Percentiles rank a stretch among this genome's conserved stretches.
phyloP scores from a whole-genome alignment of 2,329 filamentous ascomycete species.

The Ascochyta lentis region DNA sequence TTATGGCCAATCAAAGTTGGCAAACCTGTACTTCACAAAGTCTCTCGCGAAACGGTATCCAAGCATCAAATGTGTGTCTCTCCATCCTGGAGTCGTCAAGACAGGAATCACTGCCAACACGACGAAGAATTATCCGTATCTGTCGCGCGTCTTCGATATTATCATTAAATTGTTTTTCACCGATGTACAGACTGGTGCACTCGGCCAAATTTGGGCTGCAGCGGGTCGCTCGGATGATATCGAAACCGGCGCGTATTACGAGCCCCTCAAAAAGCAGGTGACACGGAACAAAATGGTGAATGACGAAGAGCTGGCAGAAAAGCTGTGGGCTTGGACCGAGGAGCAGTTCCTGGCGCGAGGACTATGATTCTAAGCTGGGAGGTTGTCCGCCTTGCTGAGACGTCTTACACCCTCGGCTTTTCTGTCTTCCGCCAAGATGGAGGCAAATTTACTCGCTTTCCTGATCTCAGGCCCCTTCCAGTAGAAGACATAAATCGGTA shows the following conservation, averaged over 20 bases:
- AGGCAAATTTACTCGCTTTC: conserved; percentile 60
- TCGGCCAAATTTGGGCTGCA: conserved; percentile 52
- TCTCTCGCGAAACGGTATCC: conserved; percentile 52
- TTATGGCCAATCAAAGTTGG: conserved; percentile 18
- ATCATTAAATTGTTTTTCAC: neutral
- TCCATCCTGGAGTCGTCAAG: conserved; percentile 55
- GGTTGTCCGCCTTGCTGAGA: conserved; percentile 30
- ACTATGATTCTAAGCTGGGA: conserved; percentile 4
- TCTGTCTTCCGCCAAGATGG: conserved; percentile 33
- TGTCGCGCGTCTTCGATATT: neutral
- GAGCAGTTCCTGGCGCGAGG: conserved; percentile 21
- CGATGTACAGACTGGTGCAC: conserved; percentile 30
- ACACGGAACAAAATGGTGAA: conserved; percentile 7
- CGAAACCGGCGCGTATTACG: conserved; percentile 48
- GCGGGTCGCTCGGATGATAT: conserved; percentile 46
- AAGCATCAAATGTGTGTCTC: conserved; percentile 44
- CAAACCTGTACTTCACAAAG: conserved; percentile 53
- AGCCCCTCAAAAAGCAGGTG: conserved; percentile 42
- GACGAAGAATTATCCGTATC: neutral
- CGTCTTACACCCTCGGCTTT: conserved; percentile 27
- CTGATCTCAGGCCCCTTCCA: conserved; percentile 62
- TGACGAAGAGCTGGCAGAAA: conserved; percentile 22
- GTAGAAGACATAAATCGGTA: conserved; percentile 53
- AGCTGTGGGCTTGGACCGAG: conserved; percentile 34
- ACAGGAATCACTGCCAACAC: conserved; percentile 33